Evolutionary conservation across 1,284 basidiomycete species (phyloP).

Genomic region (Rhodofomes roseus): DNA sequence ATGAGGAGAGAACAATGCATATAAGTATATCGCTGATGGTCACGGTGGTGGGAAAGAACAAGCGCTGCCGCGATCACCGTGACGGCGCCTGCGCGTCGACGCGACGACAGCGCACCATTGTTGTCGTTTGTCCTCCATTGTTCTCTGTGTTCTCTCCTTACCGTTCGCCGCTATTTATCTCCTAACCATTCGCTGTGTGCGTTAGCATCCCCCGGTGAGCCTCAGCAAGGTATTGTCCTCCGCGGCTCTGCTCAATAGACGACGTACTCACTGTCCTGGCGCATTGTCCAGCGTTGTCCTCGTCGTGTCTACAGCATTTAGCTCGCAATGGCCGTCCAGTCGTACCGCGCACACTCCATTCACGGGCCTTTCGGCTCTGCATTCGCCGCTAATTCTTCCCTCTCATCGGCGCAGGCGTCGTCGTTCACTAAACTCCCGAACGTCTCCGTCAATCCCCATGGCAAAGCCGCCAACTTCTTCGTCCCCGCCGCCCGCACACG

Average conservation of each 20-base stretch:
- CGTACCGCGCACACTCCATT: constrained; percentile 28
- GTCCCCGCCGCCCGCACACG: constrained; percentile 1
- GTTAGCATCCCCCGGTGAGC: not conserved
- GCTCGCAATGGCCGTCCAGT: constrained; percentile 21
- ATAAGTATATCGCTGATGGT: not conserved
- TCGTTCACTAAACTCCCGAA: constrained; percentile 27
- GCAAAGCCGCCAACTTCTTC: constrained; percentile 7
- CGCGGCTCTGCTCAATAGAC: not conserved
- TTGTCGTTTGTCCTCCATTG: not conserved
- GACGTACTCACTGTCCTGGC: not conserved
- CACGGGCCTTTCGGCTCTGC: constrained; percentile 23
- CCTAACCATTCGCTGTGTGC: not conserved
- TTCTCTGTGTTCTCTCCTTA: not conserved
- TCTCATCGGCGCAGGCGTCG: constrained; percentile 18
- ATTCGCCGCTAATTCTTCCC: constrained; percentile 15
- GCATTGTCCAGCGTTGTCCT: constrained; percentile 9
- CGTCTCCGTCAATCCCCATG: constrained; percentile 17
- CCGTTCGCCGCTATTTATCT: not conserved
- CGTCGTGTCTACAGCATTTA: constrained; percentile 19
- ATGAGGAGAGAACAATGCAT: not conserved
- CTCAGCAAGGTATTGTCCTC: not conserved
- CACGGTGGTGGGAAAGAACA: not conserved
- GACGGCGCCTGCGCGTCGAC: not conserved
- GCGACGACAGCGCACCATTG: not conserved
- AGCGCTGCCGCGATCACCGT: not conserved